These are phyloP conservation scores for Amaranthus hypochondriacus DNA, from an alignment of 148 eudicot species.

Conservation along the genomic window DNA sequence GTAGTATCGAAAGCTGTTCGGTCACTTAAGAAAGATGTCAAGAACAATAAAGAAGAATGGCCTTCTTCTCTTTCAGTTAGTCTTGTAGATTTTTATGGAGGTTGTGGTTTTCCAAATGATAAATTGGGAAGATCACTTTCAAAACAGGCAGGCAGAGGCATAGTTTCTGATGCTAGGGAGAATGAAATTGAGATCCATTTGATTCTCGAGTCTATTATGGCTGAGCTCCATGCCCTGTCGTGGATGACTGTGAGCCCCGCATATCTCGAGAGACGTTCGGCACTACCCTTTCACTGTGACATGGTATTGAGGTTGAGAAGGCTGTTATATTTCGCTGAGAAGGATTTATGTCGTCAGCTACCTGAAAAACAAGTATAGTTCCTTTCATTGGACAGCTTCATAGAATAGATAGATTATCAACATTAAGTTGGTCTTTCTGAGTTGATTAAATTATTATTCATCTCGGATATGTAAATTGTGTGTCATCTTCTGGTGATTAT, in stretches of 20 bases:
- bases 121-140: conserved; percentile 34
- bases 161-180: conserved; percentile 46
- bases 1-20: conserved; percentile 93
- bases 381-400: neutral
- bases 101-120: conserved; percentile 41
- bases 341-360: conserved; percentile 46
- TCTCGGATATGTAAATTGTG: no score
- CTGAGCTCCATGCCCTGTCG: conserved; percentile 88
- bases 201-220: conserved; percentile 63
- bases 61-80: conserved; percentile 86
- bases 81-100: conserved; percentile 84
- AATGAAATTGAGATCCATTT: conserved; percentile 52
- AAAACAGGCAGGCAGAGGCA: conserved; percentile 45
- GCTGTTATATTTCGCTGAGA: conserved; percentile 85
- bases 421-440: no score
- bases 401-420: neutral
- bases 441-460: no score
- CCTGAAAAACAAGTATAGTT: conserved; percentile 31
- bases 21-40: conserved; percentile 56
- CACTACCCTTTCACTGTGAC: conserved; percentile 91
- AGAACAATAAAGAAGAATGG: conserved; percentile 71
- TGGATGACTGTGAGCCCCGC: conserved; percentile 98
- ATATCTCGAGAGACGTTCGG: conserved; percentile 80
- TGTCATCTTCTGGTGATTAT: no score
- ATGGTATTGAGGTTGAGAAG: conserved; percentile 75